Conservation (phyloP, 2,329 filamentous ascomycete species). For the Colletotrichum horii region DNA sequence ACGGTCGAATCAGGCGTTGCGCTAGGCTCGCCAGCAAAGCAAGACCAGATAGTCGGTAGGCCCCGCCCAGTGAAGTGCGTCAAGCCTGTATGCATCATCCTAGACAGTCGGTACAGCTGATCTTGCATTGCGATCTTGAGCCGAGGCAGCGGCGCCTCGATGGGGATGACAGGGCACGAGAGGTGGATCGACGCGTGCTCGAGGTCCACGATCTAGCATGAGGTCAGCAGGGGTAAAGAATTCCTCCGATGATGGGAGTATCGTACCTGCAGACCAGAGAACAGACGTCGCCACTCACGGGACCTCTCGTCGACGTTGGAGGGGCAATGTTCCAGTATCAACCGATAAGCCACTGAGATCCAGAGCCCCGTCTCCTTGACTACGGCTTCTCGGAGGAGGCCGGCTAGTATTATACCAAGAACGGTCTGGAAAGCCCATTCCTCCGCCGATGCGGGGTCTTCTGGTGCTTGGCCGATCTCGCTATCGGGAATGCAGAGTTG, state of each 20-base stretch:
- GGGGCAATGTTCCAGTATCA: conserved; percentile 46
- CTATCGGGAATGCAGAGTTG: conserved; percentile 42
- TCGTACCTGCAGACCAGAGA: conserved; percentile 32
- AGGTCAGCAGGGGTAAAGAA: not conserved
- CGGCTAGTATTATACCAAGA: conserved; percentile 44
- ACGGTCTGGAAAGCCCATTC: conserved; percentile 48
- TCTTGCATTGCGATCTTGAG: conserved; percentile 42
- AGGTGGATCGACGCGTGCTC: conserved; percentile 49
- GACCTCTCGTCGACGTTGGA: conserved; percentile 40
- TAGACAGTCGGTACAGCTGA: conserved; percentile 44
- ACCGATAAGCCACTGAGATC: conserved; percentile 46
- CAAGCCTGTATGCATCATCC: conserved; percentile 50
- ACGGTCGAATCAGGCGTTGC: conserved; percentile 23
- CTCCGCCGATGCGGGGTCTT: conserved; percentile 30
- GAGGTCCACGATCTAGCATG: conserved; percentile 44
- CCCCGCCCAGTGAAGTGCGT: conserved; percentile 46
- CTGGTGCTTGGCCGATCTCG: conserved; percentile 28
- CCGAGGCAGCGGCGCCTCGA: conserved; percentile 39
- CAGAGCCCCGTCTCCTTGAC: conserved; percentile 46
- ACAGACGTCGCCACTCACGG: conserved; percentile 44
- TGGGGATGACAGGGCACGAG: conserved; percentile 44
- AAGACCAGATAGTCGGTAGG: conserved; percentile 48
- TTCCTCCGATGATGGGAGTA: too few species aligned
- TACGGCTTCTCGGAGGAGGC: conserved; percentile 45
- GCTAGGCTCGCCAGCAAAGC: conserved; percentile 28